Conservation (phyloP, 345 rosid genomes). For the Eucalyptus viminalis region DNA sequence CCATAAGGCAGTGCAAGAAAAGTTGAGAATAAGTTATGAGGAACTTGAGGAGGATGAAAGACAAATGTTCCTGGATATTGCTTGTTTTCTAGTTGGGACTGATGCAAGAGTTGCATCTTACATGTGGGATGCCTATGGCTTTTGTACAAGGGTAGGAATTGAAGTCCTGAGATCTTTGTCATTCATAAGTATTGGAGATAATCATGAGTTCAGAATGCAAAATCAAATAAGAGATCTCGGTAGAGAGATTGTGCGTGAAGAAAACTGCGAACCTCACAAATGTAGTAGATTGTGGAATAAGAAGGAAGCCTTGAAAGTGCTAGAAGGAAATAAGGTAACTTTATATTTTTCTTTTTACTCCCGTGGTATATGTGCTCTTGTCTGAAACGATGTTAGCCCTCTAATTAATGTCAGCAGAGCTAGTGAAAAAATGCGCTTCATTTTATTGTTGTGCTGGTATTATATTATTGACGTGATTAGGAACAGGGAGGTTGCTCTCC, state of each 20-base stretch:
- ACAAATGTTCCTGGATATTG: neutral
- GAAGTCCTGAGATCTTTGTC: neutral
- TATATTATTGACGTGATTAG: neutral
- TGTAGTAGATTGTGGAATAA: neutral
- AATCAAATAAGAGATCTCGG: neutral
- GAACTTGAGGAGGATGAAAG: no score
- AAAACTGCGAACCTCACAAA: neutral
- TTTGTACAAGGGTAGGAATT: rapidly evolving
- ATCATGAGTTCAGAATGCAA: neutral
- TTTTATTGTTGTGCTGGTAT: neutral
- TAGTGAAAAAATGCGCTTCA: neutral
- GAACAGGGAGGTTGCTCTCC: neutral
- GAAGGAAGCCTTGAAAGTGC: neutral
- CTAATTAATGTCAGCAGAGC: neutral
- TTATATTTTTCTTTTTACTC: neutral
- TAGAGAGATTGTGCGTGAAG: neutral
- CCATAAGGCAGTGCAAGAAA: no score
- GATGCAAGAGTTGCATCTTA: neutral
- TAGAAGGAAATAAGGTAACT: neutral
- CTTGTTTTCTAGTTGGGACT: neutral
- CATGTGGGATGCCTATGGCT: neutral
- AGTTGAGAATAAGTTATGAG: no score
- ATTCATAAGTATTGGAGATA: neutral
- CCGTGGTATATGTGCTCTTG: neutral
- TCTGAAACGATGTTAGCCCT: neutral